Evolutionary conservation across 306 rosid species (phyloP).

Genomic region (Arachis hypogaea): DNA sequence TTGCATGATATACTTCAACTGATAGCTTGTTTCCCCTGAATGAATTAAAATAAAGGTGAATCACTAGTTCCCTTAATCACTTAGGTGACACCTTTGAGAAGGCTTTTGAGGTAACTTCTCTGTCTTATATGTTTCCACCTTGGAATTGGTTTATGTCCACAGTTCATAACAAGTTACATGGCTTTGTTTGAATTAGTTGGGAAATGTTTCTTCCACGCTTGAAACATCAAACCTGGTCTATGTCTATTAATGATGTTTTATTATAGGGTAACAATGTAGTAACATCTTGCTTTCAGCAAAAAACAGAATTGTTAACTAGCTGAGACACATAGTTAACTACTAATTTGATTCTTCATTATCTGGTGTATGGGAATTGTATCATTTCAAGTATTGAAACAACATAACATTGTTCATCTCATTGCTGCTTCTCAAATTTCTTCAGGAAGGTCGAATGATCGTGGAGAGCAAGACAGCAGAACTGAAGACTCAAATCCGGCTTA

Average conservation of each 20-base stretch:
- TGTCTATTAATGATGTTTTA: neutral
- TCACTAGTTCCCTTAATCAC: too few species aligned
- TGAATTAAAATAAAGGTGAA: too few species aligned
- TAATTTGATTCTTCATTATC: neutral
- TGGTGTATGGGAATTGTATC: neutral
- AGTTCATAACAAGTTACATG: neutral
- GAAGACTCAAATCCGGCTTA: constrained; percentile 74
- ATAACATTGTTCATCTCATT: constrained; percentile 25
- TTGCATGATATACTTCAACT: too few species aligned
- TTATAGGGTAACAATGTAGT: neutral
- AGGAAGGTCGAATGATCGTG: constrained; percentile 84
- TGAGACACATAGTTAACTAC: neutral
- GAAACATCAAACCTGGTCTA: neutral
- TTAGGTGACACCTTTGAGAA: too few species aligned
- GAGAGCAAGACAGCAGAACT: constrained; percentile 85
- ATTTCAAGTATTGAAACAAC: neutral
- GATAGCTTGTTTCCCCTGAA: too few species aligned
- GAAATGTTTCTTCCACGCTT: neutral
- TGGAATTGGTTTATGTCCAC: neutral
- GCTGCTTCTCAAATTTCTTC: constrained; percentile 36
- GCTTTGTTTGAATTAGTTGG: neutral
- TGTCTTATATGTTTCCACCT: too few species aligned
- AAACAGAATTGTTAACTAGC: neutral
- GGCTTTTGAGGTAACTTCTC: too few species aligned
- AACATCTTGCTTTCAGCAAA: neutral